These are phyloP conservation scores for Fennellomyces sp. DNA, from an alignment of 371 early-diverging fungal genomes.

Conservation along the genomic window DNA sequence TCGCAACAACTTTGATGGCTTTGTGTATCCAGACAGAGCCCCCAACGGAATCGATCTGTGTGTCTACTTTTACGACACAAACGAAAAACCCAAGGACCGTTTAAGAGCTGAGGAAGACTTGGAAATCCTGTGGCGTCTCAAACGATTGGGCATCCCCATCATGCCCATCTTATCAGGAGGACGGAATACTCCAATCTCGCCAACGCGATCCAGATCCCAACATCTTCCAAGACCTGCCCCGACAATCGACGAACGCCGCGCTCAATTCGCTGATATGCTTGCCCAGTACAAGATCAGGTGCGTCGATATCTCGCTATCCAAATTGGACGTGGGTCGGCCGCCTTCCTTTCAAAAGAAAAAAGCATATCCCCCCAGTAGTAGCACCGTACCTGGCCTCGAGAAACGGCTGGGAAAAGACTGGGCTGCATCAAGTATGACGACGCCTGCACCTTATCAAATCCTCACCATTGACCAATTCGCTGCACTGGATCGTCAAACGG, in stretches of 20 bases:
- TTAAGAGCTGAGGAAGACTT: conserved; percentile 23
- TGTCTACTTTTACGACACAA: conserved; percentile 44
- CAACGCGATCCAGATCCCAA: not conserved
- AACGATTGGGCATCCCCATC: conserved; percentile 33
- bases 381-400: not conserved
- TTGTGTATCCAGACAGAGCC: conserved; percentile 40
- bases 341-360: conserved; percentile 22
- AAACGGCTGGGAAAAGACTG: conserved; percentile 26
- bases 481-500: conserved; percentile 29
- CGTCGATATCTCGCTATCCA: conserved; percentile 17
- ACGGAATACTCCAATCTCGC: not conserved
- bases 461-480: conserved; percentile 40
- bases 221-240: not conserved
- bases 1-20: conserved; percentile 9
- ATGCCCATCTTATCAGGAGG: conserved; percentile 20
- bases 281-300: conserved; percentile 18
- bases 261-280: conserved; percentile 14
- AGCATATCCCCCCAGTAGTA: not conserved
- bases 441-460: conserved; percentile 42
- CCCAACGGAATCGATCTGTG: conserved; percentile 50
- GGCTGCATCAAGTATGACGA: conserved; percentile 25
- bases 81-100: conserved; percentile 1
- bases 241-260: conserved; percentile 11
- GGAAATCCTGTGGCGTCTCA: conserved; percentile 27
- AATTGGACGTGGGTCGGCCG: conserved; percentile 15